Percentiles rank a stretch among this genome's conserved stretches.
Evolutionary conservation across 164 flowering plant species (phyloP).

Genomic region (Santalum album): DNA sequence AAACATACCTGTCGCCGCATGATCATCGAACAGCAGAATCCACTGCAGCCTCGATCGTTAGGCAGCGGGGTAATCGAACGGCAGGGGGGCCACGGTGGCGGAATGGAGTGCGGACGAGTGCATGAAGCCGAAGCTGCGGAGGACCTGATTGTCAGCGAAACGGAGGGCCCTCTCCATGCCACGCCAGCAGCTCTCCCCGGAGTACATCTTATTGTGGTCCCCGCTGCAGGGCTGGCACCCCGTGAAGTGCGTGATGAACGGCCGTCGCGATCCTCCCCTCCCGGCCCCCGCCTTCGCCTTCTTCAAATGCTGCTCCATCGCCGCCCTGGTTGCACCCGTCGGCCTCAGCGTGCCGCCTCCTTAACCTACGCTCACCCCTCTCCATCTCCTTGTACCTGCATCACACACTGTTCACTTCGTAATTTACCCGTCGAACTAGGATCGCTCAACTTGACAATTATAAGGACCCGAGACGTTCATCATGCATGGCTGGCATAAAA

Average conservation of each 20-base stretch:
- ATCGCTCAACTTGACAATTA: too few species aligned
- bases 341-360: constrained; percentile 76
- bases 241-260: constrained; percentile 88
- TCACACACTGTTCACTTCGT: too few species aligned
- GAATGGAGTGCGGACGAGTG: constrained; percentile 39
- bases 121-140: constrained; percentile 57
- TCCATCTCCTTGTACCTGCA: constrained; percentile 52
- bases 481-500: too few species aligned
- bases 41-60: too few species aligned
- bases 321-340: constrained; percentile 41
- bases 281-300: constrained; percentile 20
- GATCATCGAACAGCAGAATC: too few species aligned
- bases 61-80: constrained; percentile 55
- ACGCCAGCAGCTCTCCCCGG: constrained; percentile 53
- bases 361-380: constrained; percentile 20
- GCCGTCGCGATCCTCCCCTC: constrained; percentile 42
- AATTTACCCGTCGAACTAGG: too few species aligned
- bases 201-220: constrained; percentile 57
- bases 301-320: constrained; percentile 40
- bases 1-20: too few species aligned
- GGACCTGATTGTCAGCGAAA: constrained; percentile 92
- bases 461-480: too few species aligned
- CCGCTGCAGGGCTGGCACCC: constrained; percentile 98
- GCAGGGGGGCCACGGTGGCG: constrained; percentile 32
- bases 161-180: constrained; percentile 66